These are phyloP conservation scores for Ophiocordyceps camponoti-leonardi DNA, from an alignment of 2,329 filamentous ascomycete genomes.

Conservation along the genomic window DNA sequence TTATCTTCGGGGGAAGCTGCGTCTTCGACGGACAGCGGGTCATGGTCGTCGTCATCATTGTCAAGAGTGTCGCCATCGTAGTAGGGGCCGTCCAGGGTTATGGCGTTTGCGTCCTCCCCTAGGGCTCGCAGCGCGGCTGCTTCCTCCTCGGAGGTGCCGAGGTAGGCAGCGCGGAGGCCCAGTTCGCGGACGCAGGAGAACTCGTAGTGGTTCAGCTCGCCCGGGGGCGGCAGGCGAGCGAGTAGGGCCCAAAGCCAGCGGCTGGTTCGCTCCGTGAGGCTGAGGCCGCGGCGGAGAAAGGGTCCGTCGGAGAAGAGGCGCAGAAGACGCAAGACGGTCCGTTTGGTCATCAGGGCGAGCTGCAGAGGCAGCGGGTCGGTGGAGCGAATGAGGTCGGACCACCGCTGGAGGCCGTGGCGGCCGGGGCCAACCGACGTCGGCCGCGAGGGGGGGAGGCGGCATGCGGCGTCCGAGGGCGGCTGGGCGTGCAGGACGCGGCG, in stretches of 20 bases:
- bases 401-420: slow-evolving; percentile 30
- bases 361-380: slow-evolving; percentile 42
- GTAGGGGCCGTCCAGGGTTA: slow-evolving; percentile 9
- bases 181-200: slow-evolving; percentile 63
- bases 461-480: slow-evolving; percentile 34
- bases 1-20: no score
- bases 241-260: slow-evolving; percentile 77
- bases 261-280: slow-evolving; percentile 49
- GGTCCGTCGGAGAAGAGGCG: slow-evolving; percentile 47
- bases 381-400: slow-evolving; percentile 32
- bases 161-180: slow-evolving; percentile 54
- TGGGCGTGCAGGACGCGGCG: slow-evolving; percentile 40
- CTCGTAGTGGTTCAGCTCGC: slow-evolving; percentile 59
- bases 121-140: slow-evolving; percentile 29
- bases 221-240: slow-evolving; percentile 55
- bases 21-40: neutral
- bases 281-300: slow-evolving; percentile 41
- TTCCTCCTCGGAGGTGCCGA: slow-evolving; percentile 37
- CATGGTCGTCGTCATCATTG: slow-evolving; percentile 1
- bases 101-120: slow-evolving; percentile 15
- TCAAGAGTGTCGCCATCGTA: slow-evolving; percentile 1
- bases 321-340: slow-evolving; percentile 48
- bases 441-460: slow-evolving; percentile 34
- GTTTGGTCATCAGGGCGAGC: slow-evolving; percentile 47
- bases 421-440: slow-evolving; percentile 37